Evolutionary conservation across 768 basidiomycete species (phyloP), one percentile per base, ranked within the genome.

Genomic region (Termitomyces sp.): DNA sequence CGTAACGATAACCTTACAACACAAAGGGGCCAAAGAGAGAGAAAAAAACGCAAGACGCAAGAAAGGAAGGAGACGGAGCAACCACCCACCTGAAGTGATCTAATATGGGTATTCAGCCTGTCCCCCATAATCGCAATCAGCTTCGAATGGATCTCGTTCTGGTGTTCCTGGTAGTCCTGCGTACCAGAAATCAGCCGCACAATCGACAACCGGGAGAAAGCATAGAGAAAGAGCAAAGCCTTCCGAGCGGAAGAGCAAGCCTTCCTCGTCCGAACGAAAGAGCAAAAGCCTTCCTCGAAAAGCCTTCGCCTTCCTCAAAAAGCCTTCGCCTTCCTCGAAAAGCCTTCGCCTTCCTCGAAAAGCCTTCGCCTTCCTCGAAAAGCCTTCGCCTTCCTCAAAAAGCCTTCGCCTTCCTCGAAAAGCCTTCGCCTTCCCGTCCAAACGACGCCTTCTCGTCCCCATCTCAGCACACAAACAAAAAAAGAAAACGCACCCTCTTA

Each of bases 111-210:
- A 63, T 77, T 83, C 44, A 98, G 75, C 55, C 96, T 82, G 72
- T 98, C 96, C 39, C 94, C 89, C 97, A 99, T 99, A 73, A 98
- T 99, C 42, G 93, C 91, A 58, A 99, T 88, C 54, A 99, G 79
- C 75, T 99, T 99, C 51, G 92, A 83, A 70, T 98, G 96, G 53
- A 99, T 98, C 76, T 98, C 97, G 67, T 96, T 91, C 72, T 99
- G 97, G 72, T 99, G 97, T 70, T 98, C 97, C 79, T 98, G 96
- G 67, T 90, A 98, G 71, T 98, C 97, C 88, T 95, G 66, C 55
- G 54, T n/a, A 19, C 28, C 5, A 48, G 34, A 58, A 1, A 23
- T n/a, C n/a, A n/a, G n/a, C n/a, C n/a, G n/a, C n/a, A n/a, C n/a
- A n/a, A n/a, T n/a, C n/a, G n/a, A n/a, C n/a, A 35, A 17, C 32